Evolutionary conservation across 78 protist genomes (phyloP), one percentile per base, ranked within the genome.

Genomic region (Dictyostelium purpureum): DNA sequence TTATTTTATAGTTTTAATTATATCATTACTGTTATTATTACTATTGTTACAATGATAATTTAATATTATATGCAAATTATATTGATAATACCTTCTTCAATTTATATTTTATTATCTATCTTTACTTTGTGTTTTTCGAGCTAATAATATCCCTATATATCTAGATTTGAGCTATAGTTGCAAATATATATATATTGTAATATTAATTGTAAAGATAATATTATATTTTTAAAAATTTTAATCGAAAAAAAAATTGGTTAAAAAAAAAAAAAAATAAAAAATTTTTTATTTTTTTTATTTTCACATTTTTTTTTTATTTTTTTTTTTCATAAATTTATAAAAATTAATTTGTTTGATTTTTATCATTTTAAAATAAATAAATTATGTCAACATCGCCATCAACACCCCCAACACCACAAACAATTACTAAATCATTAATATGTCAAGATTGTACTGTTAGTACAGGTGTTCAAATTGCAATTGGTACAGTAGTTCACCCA

Each of bases 361-460:
- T n/a, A n/a, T n/a, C n/a, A n/a, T n/a, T n/a, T n/a, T n/a, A n/a
- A n/a, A n/a, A 43, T 43, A 9, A 28, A 56, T 26, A 59, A 28
- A 59, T 26, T 33, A 63, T 63, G 71, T 63, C 71, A 63, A 18
- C 71, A 63, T 4, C 71, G 33, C 71, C 71, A 10, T 19, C 38
- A 28, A 16, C 40, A 63, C 38, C 28, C 26, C 33, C 38, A 14
- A 63, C 43, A 12, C 78, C 88, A 65, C 19, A 18, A 16, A 21
- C 33, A 26, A 10, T 69, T 35, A 35, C 35, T 38, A 52, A 67
- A 24, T 71, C 92, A 9, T 43, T 85, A 11, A 73, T 85, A 5
- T 85, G 92, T 47, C 83, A 73, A 73, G 92, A 85, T 73, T 71
- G 92, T 61, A 45, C 65, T 11, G 75, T 85, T 47, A 77, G 78